Base-by-base conservation (phyloP, 495 filamentous ascomycete species). In the Penicillium angulare region DNA sequence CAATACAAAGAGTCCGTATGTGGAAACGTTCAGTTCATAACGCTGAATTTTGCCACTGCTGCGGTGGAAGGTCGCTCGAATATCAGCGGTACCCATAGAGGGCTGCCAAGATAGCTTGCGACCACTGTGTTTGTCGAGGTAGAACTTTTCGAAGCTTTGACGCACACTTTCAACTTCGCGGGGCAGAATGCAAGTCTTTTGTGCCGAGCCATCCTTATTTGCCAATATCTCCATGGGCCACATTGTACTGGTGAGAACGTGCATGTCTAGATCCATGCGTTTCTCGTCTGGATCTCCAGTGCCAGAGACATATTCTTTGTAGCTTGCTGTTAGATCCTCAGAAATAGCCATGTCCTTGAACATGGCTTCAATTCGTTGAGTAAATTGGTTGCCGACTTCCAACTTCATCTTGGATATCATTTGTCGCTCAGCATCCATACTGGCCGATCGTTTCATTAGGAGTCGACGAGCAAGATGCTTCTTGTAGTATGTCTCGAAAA, bases 401-500 rank as follows among this genome's bases (percentile, higher is more conserved):
- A 91, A 79, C 73, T 96, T 96, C 89, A 99, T 95, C 50, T 92
- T 86, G 2, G 84, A 87, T 39, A 97, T 95, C 86, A 99, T 96
- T 55, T 92, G 86, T 61, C 92, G 88, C 71, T 99, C 93, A 0
- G 86, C 86, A 62, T 96, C 91, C 61, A 87, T 87, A 59, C 88
- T 95, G 49, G 90, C 81, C 1, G 90, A 89, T 43, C 90, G 90
- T 56, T 85, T 85, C 79, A 90, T 88, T 17, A 99, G 73, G 33
- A 99, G 71, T 12, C 95, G 81, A 46, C 86, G 82, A 26, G 88
- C 90, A 0, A 99, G 79, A 72, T 99, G 93, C 64, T 96, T 97
- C 74, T 97, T 97, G 73, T 97, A 97, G 69, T 99, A 97, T 2
- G 88, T 79, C 67, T 99, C 95, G 50, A 97, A 99, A 57, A 96